phyloP scores from a whole-genome alignment of 2,329 filamentous ascomycete genomes.

The Fusarium nisikadoi region DNA sequence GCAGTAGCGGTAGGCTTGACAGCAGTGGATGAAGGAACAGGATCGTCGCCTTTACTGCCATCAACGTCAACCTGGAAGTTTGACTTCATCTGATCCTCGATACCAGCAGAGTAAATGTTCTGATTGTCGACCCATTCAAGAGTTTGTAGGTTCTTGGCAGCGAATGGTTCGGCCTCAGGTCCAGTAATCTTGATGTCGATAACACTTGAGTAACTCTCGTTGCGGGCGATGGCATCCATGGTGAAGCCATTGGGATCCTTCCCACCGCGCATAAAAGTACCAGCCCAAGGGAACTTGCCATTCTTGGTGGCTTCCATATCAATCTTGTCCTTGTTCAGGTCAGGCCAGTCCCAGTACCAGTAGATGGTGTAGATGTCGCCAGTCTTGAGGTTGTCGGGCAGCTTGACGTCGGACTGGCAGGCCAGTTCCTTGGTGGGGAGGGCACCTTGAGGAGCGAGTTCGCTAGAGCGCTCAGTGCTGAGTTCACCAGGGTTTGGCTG shows the following conservation, averaged over 20 bases:
- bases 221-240: conserved; percentile 48
- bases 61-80: conserved; percentile 58
- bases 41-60: conserved; percentile 32
- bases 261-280: conserved; percentile 54
- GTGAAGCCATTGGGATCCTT: conserved; percentile 52
- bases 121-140: conserved; percentile 50
- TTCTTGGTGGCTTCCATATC: conserved; percentile 53
- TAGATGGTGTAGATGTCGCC: conserved; percentile 82
- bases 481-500: conserved; percentile 74
- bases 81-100: conserved; percentile 57
- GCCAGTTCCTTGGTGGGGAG: conserved; percentile 69
- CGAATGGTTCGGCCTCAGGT: conserved; percentile 37
- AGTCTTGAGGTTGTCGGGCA: conserved; percentile 73
- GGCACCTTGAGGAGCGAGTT: conserved; percentile 64
- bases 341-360: conserved; percentile 97
- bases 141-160: conserved; percentile 35
- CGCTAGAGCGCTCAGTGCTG: conserved; percentile 66
- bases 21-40: conserved; percentile 31
- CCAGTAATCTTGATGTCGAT: conserved; percentile 54
- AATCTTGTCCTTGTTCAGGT: conserved; percentile 57
- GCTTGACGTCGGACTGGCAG: conserved; percentile 83
- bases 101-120: conserved; percentile 56
- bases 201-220: conserved; percentile 56
- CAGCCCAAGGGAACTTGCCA: conserved; percentile 56
- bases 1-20: conserved; percentile 19